These are phyloP conservation scores for Debaryomyces tyrocola DNA, from an alignment of 805 yeast species.

Conservation along the genomic window DNA sequence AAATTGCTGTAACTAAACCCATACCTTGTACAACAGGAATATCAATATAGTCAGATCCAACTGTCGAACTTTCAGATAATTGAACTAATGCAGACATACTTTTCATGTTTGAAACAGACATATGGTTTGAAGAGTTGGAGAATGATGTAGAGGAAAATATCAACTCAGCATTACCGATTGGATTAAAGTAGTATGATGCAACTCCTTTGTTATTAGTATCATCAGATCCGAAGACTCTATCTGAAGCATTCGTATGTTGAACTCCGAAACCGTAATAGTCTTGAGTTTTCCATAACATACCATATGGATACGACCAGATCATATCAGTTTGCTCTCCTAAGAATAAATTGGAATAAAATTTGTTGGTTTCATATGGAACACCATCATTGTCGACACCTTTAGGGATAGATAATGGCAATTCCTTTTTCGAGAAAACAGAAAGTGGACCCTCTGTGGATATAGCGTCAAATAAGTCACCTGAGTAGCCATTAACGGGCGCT, in stretches of 20 bases:
- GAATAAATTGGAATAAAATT: conserved; percentile 68
- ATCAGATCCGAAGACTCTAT: conserved; percentile 47
- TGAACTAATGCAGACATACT: conserved; percentile 52
- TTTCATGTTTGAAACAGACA: conserved; percentile 48
- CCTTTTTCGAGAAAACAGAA: conserved; percentile 45
- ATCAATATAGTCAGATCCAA: conserved; percentile 39
- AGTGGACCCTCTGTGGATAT: conserved; percentile 36
- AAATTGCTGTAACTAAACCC: conserved; percentile 76
- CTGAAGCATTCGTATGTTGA: conserved; percentile 50
- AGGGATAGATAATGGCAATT: conserved; percentile 47
- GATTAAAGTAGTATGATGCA: conserved; percentile 53
- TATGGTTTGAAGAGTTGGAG: conserved; percentile 30
- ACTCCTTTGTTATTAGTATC: conserved; percentile 43
- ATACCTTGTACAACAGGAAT: conserved; percentile 76
- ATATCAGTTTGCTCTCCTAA: conserved; percentile 54
- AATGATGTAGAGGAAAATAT: conserved; percentile 56
- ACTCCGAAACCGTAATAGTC: conserved; percentile 60
- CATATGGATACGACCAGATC: conserved; percentile 68
- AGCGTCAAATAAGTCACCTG: conserved; percentile 48
- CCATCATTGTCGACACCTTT: conserved; percentile 45
- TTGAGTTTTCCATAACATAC: conserved; percentile 51
- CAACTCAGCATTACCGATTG: conserved; percentile 54
- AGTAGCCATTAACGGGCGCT: conserved; percentile 11
- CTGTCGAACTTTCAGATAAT: conserved; percentile 29
- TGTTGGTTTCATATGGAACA: conserved; percentile 63